These are phyloP conservation scores for Pestalotiopsis sp. DNA, from an alignment of 2,329 filamentous ascomycete genomes.

Conservation along the genomic window DNA sequence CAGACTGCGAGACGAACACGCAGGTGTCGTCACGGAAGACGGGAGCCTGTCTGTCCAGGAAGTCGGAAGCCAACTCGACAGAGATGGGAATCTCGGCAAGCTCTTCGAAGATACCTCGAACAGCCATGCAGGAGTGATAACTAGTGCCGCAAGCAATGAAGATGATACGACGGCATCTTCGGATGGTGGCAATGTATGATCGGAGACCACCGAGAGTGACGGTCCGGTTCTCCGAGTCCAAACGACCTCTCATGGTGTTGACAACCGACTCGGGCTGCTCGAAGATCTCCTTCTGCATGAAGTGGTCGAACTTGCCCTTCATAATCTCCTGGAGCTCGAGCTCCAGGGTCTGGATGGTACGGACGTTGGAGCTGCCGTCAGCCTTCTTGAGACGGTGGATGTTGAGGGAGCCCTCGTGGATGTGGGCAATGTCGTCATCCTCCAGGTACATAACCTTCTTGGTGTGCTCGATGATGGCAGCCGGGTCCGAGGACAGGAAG, in stretches of 20 bases:
- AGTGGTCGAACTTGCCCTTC: slow-evolving; percentile 99
- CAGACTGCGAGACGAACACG: slow-evolving; percentile 97
- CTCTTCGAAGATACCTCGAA: slow-evolving; percentile 96
- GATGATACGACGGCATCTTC: slow-evolving; percentile 94
- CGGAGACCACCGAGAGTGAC: slow-evolving; percentile 94
- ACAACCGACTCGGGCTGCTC: slow-evolving; percentile 99
- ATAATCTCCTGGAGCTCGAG: slow-evolving; percentile 99
- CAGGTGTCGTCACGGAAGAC: slow-evolving; percentile 99
- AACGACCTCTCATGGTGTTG: slow-evolving; percentile 99
- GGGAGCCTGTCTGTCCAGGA: slow-evolving; percentile 92
- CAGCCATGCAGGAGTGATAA: slow-evolving; percentile 99
- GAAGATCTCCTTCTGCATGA: slow-evolving; percentile 99
- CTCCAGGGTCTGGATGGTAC: slow-evolving; percentile 97
- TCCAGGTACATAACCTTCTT: slow-evolving; percentile 99
- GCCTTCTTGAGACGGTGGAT: slow-evolving; percentile 98
- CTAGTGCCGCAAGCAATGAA: slow-evolving; percentile 99
- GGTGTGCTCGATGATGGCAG: slow-evolving; percentile 98
- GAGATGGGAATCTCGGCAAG: slow-evolving; percentile 96
- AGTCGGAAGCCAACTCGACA: slow-evolving; percentile 96
- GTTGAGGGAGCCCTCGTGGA: slow-evolving; percentile 98
- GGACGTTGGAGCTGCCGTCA: slow-evolving; percentile 94
- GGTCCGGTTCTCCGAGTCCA: slow-evolving; percentile 89
- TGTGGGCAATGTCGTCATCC: slow-evolving; percentile 99
- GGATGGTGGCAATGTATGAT: slow-evolving; percentile 95
- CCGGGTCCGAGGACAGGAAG: slow-evolving; percentile 98